A percentile compares a stretch with the other conserved stretches of the same genome.
phyloP scores from a whole-genome alignment of 164 flowering plant species.

The Umbilicus rupestris region DNA sequence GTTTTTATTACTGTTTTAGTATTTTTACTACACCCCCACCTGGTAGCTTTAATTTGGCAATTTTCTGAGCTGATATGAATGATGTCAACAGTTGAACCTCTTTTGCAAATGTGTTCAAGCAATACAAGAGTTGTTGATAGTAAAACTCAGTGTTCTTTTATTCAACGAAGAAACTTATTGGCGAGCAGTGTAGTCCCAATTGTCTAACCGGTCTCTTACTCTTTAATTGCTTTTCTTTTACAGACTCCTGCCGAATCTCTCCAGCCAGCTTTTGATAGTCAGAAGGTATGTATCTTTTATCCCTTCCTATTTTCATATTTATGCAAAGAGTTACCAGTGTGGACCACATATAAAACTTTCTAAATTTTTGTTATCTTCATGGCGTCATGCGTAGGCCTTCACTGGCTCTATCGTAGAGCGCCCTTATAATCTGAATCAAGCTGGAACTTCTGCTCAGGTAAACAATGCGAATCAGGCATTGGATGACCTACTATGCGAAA shows the following conservation, averaged over 20 bases:
- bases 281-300: constrained; percentile 19
- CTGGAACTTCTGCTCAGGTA: constrained; percentile 35
- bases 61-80: neutral
- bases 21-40: neutral
- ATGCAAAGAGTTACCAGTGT: neutral
- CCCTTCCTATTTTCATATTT: neutral
- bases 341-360: neutral
- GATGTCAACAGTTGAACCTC: neutral
- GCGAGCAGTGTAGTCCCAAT: neutral
- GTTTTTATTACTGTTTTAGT: neutral
- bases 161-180: neutral
- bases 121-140: neutral
- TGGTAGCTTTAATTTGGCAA: neutral
- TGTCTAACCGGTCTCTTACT: neutral
- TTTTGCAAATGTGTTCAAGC: neutral
- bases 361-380: neutral
- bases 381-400: constrained; percentile 48
- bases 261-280: constrained; percentile 19
- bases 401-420: constrained; percentile 71
- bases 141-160: too few species aligned
- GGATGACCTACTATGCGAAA: neutral
- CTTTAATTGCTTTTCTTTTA: neutral
- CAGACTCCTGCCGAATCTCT: constrained; percentile 19
- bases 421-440: constrained; percentile 22
- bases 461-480: neutral